Conservation (phyloP, 768 basidiomycete species). For the Paxillus ammoniavirescens region DNA sequence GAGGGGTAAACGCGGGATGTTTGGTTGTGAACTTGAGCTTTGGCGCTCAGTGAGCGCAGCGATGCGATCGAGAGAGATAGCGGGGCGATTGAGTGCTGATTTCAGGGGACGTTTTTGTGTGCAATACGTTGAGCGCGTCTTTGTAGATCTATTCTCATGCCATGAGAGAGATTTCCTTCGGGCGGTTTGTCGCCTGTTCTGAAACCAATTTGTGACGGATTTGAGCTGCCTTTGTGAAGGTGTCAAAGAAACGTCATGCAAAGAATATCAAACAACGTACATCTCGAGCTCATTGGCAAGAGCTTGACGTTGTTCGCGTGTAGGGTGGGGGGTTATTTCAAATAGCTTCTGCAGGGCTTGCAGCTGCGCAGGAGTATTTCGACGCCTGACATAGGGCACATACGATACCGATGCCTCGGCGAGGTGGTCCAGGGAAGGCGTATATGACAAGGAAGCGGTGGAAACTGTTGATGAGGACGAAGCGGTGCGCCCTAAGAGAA, state of each 20-base stretch:
- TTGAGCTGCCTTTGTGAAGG: slow-evolving; percentile 52
- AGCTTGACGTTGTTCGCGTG: slow-evolving; percentile 39
- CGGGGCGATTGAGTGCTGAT: slow-evolving; percentile 21
- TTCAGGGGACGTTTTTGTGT: slow-evolving; percentile 8
- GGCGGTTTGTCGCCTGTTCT: slow-evolving; percentile 68
- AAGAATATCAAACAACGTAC: slow-evolving; percentile 19
- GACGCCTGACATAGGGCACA: slow-evolving; percentile 30
- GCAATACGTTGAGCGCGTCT: background rate
- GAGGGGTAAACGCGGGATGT: slow-evolving; percentile 15
- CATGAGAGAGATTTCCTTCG: slow-evolving; percentile 19
- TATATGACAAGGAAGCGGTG: background rate
- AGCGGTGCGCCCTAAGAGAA: background rate
- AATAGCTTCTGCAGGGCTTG: slow-evolving; percentile 35
- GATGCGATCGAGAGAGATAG: slow-evolving; percentile 31
- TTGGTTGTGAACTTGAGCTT: slow-evolving; percentile 9
- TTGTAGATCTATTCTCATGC: slow-evolving; percentile 24
- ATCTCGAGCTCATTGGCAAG: slow-evolving; percentile 40
- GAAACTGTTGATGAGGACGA: slow-evolving; percentile 3
- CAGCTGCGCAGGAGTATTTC: slow-evolving; percentile 34
- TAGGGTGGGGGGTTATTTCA: slow-evolving; percentile 37
- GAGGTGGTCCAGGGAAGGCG: background rate
- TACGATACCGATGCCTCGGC: slow-evolving; percentile 1
- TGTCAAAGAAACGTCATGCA: slow-evolving; percentile 4
- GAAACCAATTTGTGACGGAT: slow-evolving; percentile 79
- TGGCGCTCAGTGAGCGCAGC: slow-evolving; percentile 31